A percentile compares a stretch with the other conserved stretches of the same genome.
Evolutionary conservation across 768 basidiomycete genomes (phyloP).

Genomic region (Leccinum fibrillosum): DNA sequence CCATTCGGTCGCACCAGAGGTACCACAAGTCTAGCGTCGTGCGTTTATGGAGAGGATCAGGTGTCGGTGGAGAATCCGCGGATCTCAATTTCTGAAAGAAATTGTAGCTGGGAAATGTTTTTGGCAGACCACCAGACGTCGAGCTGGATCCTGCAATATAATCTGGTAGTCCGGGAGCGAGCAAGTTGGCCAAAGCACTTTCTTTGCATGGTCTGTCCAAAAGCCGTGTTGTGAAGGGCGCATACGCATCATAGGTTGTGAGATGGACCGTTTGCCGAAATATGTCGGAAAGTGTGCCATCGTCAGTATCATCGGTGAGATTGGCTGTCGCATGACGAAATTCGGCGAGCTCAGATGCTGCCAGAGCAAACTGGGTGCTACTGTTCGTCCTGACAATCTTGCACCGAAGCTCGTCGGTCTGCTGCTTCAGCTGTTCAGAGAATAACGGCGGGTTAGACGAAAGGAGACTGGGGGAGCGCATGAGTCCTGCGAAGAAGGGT

Average conservation of each 20-base stretch:
- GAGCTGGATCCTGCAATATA: conserved; percentile 14
- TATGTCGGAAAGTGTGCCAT: not conserved
- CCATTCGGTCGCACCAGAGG: not conserved
- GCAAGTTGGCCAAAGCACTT: conserved; percentile 3
- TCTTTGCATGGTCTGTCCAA: conserved; percentile 4
- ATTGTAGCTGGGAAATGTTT: conserved; percentile 12
- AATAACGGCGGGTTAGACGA: not conserved
- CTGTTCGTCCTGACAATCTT: conserved; percentile 1
- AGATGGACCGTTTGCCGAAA: conserved; percentile 11
- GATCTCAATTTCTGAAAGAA: not conserved
- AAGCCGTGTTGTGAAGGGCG: conserved; percentile 9
- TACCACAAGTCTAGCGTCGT: conserved; percentile 3
- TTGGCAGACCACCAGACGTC: conserved; percentile 15
- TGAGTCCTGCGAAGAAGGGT: not conserved
- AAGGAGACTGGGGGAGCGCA: conserved; percentile 2
- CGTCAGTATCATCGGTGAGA: not conserved
- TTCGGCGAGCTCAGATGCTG: not conserved
- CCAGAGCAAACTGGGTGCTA: conserved; percentile 5
- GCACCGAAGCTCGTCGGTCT: not conserved
- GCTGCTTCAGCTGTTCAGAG: conserved; percentile 1
- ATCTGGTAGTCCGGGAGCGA: conserved; percentile 21
- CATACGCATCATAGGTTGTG: conserved; percentile 17
- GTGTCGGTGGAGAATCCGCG: no score
- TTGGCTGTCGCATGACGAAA: conserved; percentile 1
- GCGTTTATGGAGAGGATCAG: not conserved